phyloP scores from a whole-genome alignment of 345 rosid species.

The Boechera divaricarpa region DNA sequence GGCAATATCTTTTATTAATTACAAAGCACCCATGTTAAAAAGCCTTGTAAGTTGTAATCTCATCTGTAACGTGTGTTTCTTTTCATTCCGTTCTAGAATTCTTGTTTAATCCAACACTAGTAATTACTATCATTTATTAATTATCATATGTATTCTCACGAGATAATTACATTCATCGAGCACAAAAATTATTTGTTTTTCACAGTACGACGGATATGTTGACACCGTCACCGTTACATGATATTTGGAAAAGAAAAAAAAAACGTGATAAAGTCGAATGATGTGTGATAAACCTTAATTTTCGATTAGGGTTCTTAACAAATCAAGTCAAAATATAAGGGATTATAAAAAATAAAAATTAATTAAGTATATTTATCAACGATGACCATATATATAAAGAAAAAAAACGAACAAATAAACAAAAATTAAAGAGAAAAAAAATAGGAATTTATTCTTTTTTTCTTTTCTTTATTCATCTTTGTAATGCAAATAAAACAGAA shows the following conservation, averaged over 20 bases:
- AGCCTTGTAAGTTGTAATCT: conserved; percentile 37
- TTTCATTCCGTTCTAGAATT: conserved; percentile 19
- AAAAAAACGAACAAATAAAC: background rate
- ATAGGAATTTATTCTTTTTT: background rate
- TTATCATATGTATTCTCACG: conserved; percentile 19
- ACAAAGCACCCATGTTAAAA: conserved; percentile 39
- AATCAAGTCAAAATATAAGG: conserved; percentile 24
- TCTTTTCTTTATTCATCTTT: background rate
- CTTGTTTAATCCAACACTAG: background rate
- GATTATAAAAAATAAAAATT: background rate
- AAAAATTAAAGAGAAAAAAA: background rate
- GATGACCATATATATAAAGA: background rate
- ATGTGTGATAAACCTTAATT: conserved; percentile 12
- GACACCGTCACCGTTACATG: background rate
- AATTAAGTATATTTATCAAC: background rate
- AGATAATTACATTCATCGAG: background rate
- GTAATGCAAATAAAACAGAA: conserved; percentile 44
- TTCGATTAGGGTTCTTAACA: conserved; percentile 19
- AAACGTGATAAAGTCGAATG: conserved; percentile 15
- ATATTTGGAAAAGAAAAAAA: background rate
- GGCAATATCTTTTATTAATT: conserved; percentile 24
- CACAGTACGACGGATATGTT: background rate
- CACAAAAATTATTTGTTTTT: background rate
- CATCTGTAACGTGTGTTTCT: conserved; percentile 38
- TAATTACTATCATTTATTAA: background rate